Base-by-base conservation (phyloP, 176 grass and related monocot species). In the Poa annua region DNA sequence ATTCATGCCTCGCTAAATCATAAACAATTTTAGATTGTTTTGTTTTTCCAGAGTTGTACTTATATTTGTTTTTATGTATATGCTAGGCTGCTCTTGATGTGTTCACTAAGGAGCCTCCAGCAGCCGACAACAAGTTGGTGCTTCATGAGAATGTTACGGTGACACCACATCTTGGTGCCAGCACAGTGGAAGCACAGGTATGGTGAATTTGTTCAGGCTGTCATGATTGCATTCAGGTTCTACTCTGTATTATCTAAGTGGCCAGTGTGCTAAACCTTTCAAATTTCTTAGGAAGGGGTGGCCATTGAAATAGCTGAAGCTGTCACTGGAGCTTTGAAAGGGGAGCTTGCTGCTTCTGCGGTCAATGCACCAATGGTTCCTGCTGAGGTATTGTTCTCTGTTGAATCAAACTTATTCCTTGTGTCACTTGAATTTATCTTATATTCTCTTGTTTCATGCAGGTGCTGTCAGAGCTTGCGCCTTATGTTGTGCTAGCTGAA, bases 231-330 rank as follows among this genome's bases (percentile, higher is more conserved):
- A 49, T 80, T 42, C 16, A 53, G 48, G 12, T 59, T 41, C 12
- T 55, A n/a, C n/a, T n/a, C n/a, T n/a, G n/a, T n/a, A 2, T 10
- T 74, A 67, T 56, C 33, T 0, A 67, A 60, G 0, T 36, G 51
- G 15, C 38, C 8, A 68, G 34, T 49, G 0, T 75, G 21, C 84
- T 90, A 66, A 90, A 6, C 60, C 59, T 34, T 24, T 34, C 12
- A 62, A 75, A 44, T 65, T 91, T 11, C 20, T 57, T 26, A 97
- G 94, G 94, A 97, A 91, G 94, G 91, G 84, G 94, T 97, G 50
- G 94, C 94, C 52, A 93, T 97, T 73, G 94, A 97, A 89, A 93
- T 97, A 59, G 94, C 94, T 59, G 94, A 97, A 97, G 94, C 94
- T 81, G 94, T 97, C 55, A 90, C 93, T 85, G 94, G 94, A 85